These are phyloP conservation scores for Zygotorulaspora florentina DNA, from an alignment of 805 yeast genomes.

Conservation along the genomic window DNA sequence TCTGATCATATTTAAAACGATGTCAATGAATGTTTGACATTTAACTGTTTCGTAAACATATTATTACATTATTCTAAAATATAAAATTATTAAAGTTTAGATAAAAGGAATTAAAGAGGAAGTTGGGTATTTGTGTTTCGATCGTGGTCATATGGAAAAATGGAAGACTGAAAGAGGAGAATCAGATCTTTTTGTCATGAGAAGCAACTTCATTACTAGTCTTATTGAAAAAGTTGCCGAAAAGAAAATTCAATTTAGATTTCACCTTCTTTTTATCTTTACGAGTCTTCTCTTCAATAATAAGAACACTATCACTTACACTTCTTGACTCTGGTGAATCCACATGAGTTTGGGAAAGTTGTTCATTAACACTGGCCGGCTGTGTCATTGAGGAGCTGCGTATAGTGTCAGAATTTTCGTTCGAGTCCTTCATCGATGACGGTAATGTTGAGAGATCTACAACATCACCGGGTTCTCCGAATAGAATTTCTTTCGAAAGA, in stretches of 20 bases:
- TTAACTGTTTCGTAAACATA: background rate
- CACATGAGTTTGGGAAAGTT: background rate
- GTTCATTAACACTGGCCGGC: background rate
- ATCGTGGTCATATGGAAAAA: background rate
- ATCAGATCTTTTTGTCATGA: background rate
- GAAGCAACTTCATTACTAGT: conserved; percentile 4
- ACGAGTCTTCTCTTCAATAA: conserved; percentile 5
- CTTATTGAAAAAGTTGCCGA: conserved; percentile 17
- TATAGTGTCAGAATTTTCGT: conserved; percentile 1
- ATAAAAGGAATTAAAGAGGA: background rate
- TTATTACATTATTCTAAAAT: background rate
- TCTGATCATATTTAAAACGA: background rate
- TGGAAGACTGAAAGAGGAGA: background rate
- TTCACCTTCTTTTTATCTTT: conserved; percentile 18
- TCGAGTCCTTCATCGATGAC: conserved; percentile 3
- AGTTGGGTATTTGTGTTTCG: background rate
- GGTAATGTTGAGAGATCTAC: conserved; percentile 23
- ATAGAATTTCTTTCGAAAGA: conserved; percentile 13
- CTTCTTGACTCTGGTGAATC: conserved; percentile 18
- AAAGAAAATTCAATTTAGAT: conserved; percentile 21
- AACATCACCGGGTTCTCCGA: conserved; percentile 36
- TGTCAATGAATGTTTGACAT: background rate
- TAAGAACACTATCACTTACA: conserved; percentile 25
- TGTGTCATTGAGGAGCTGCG: conserved; percentile 1
- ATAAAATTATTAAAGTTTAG: background rate